These are phyloP conservation scores for Discostella pseudostelligera DNA, from an alignment of 108 stramenopile genomes.

Conservation along the genomic window DNA sequence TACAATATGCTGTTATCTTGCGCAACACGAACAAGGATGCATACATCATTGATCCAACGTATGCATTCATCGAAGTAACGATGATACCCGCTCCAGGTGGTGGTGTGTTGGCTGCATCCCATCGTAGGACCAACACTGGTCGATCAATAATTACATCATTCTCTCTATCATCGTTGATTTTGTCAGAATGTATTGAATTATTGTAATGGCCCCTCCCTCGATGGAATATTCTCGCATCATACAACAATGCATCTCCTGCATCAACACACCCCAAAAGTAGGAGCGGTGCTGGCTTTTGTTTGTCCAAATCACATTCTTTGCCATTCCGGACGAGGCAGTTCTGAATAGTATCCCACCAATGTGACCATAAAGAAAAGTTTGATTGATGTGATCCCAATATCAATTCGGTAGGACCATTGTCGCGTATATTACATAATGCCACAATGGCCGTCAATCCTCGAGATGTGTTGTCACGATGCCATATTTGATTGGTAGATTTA, in stretches of 20 bases:
- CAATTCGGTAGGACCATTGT: constrained; percentile 40
- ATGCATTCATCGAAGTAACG: constrained; percentile 23
- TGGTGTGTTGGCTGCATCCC: constrained; percentile 34
- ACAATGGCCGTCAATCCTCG: constrained; percentile 37
- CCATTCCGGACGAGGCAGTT: neutral
- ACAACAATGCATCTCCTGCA: constrained; percentile 33
- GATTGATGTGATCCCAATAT: constrained; percentile 22
- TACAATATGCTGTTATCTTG: constrained; percentile 1
- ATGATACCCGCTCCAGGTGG: constrained; percentile 39
- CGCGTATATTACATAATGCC: constrained; percentile 34
- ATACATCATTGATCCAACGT: constrained; percentile 22
- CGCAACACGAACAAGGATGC: constrained; percentile 16
- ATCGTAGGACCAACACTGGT: constrained; percentile 37
- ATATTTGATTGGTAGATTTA: constrained; percentile 39
- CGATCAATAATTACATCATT: constrained; percentile 3
- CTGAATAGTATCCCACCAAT: constrained; percentile 1
- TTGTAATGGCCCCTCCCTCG: constrained; percentile 29
- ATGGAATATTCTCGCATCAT: constrained; percentile 39
- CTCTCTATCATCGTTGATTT: neutral
- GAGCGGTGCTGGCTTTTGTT: neutral
- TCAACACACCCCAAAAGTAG: constrained; percentile 31
- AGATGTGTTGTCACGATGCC: constrained; percentile 36
- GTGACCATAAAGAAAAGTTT: constrained; percentile 22
- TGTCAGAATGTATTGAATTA: too few relatives aligned
- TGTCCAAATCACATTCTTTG: neutral